Base-by-base conservation (phyloP, 495 filamentous ascomycete genomes). In the Durotheca rogersii region DNA sequence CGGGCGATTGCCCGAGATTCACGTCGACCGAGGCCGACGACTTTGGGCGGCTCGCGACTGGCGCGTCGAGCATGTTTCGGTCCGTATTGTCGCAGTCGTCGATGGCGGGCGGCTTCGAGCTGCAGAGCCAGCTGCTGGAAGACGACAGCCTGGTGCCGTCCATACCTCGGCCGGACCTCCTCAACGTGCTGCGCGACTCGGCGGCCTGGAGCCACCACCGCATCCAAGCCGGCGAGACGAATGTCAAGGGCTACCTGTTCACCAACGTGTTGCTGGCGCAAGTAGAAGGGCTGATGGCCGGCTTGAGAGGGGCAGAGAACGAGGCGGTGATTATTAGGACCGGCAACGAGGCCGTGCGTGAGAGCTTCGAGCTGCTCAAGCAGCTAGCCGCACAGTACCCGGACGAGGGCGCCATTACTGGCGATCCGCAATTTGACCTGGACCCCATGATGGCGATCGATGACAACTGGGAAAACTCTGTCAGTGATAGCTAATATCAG, bases 161-260 rank as follows among this genome's bases (percentile, higher is more conserved):
- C 0, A 56, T 60, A 17, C 52, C 77, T 0, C 70, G 79, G 7
- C 63, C 63, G 0, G 79, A 83, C 47, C 52, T 84, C 15, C 46
- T 82, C 1, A 42, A 63, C 1, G 64, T 78, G 2, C 6, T 83
- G 2, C 59, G 71, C 0, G 72, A 82, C 18, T 70, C 73, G 0
- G 70, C 69, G 30, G 41, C 41, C 3, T 82, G 74, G 74, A 23
- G 42, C 0, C 59, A 76, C 58, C 47, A 48, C 7, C 66, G 62
- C 23, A 68, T 83, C 3, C 35, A 69, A 30, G 67, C 65, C 2
- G 81, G 81, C 2, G 76, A 82, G 60, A 80, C 74, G 0, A 83
- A 81, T 51, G 65, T 77, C n/a, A 84, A 83, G 48, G 77, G 73
- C 0, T 76, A 76, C 33, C 31, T 85, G 18, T 61, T 82, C 18